A percentile compares a stretch with the other conserved stretches of the same genome.
Evolutionary conservation across 768 basidiomycete genomes (phyloP).

Genomic region (Tremella mesenterica): DNA sequence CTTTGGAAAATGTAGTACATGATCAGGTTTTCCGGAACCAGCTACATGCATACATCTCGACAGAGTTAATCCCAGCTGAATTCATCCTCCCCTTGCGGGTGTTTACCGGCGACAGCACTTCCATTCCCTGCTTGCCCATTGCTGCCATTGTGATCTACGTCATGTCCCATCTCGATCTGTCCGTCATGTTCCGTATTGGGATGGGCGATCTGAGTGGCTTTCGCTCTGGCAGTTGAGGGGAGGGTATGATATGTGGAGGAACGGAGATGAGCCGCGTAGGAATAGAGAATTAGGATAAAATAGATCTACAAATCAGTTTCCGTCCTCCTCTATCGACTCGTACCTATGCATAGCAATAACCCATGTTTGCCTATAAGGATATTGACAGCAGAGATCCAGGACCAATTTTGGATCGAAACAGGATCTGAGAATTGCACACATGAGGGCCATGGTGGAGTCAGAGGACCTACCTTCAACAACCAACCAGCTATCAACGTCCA

Average conservation of each 20-base stretch:
- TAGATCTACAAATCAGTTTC: slow-evolving; percentile 67
- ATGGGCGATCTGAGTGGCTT: slow-evolving; percentile 26
- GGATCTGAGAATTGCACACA: neutral
- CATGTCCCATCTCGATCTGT: slow-evolving; percentile 17
- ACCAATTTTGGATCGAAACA: no score
- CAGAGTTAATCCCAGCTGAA: slow-evolving; percentile 7
- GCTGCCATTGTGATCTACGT: slow-evolving; percentile 4
- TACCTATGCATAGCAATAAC: no score
- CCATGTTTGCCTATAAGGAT: no score
- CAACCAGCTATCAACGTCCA: slow-evolving; percentile 67
- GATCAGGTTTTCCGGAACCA: no score
- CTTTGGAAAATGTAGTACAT: no score
- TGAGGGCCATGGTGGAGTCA: neutral
- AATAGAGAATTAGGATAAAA: slow-evolving; percentile 81
- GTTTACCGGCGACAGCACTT: neutral
- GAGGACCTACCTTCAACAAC: slow-evolving; percentile 13
- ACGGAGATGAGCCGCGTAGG: slow-evolving; percentile 84
- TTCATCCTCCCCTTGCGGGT: neutral
- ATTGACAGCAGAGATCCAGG: no score
- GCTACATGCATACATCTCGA: no score
- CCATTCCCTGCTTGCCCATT: slow-evolving; percentile 8
- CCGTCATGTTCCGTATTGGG: slow-evolving; percentile 26
- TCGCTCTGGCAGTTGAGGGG: slow-evolving; percentile 46
- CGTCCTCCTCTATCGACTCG: no score
- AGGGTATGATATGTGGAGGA: slow-evolving; percentile 81